Percentiles rank a stretch among this genome's conserved stretches.
Evolutionary conservation across 2,329 filamentous ascomycete species (phyloP).

Genomic region (Purpureocillium takamizusanense): DNA sequence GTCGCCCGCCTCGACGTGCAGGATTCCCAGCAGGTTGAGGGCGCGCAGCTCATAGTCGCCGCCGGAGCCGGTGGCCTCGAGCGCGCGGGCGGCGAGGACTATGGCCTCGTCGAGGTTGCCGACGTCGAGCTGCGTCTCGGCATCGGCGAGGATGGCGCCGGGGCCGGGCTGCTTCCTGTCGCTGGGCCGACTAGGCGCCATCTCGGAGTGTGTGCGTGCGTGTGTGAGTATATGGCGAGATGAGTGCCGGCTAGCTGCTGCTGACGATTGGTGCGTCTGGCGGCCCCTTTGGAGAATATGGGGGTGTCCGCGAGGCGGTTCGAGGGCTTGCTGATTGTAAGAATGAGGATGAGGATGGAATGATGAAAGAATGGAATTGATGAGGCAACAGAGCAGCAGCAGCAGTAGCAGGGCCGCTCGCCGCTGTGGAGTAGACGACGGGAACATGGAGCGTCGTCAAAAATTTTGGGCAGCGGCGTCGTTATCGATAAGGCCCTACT

Average conservation of each 20-base stretch:
- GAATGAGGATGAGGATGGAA: no score
- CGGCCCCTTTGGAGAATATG: no score
- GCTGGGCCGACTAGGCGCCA: constrained; percentile 32
- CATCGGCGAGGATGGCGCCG: constrained; percentile 25
- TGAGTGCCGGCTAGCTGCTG: not conserved
- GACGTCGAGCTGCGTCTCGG: constrained; percentile 31
- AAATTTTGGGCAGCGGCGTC: constrained; percentile 19
- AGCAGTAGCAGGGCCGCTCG: no score
- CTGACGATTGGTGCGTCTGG: no score
- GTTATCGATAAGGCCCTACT: constrained; percentile 23
- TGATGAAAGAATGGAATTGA: no score
- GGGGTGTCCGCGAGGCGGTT: no score
- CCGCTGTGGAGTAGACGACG: no score
- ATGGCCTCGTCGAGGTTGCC: constrained; percentile 32
- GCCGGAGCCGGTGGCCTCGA: constrained; percentile 31
- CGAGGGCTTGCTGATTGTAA: no score
- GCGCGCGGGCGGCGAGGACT: constrained; percentile 30
- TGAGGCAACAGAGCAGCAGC: no score
- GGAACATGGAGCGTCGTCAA: constrained; percentile 3
- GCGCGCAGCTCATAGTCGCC: constrained; percentile 52
- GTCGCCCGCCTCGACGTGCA: constrained; percentile 75
- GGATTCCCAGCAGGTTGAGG: constrained; percentile 70
- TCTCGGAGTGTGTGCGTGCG: constrained; percentile 12
- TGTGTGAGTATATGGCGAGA: no score
- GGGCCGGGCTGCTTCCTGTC: constrained; percentile 21